Base-by-base conservation (phyloP, 1,284 basidiomycete genomes). In the Naganishia sp. region DNA sequence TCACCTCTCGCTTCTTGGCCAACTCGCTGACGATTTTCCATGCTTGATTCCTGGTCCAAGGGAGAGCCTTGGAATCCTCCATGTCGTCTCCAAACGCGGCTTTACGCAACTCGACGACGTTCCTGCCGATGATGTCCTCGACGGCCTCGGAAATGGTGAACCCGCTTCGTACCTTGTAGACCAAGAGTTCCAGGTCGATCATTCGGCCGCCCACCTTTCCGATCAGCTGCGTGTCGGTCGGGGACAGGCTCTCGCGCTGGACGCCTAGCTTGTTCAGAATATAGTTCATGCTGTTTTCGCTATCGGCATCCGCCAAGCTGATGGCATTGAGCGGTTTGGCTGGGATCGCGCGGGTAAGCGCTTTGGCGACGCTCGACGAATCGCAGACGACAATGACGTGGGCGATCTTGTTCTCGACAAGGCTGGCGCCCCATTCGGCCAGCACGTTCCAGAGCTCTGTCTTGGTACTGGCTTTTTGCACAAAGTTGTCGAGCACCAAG, bases 361-460 rank as follows among this genome's bases (percentile, higher is more conserved):
- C 84, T 77, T 94, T 97, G 1, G 87, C 84, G 62, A 93, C 90
- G 70, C 94, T 92, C 28, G 90, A 86, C 71, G 94, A 94, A 75
- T 98, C 92, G 71, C 90, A 91, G 42, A 94, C 83, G 51, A 98
- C 87, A 54, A 99, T 83, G 47, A 97, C 93, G 77, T 99, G 95
- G 0, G 95, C 95, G 63, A 92, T 83, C 86, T 88, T 84, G 73
- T 88, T 90, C 74, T 94, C 90, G 0, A 87, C 85, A 46, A 96
- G 81, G 15, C 83, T 84, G 0, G 92, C 91, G 3, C 87, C 89
- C 95, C 95, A 99, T 66, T 89, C 86, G 1, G 90, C 85, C 23
- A 99, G 79, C 1, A 89, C 89, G 50, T 84, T 83, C 76, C 91
- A 85, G 23, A 97, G 73, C 50, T 92, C 88, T 49, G 84, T 84